These are phyloP conservation scores for Postia placenta DNA, from an alignment of 768 basidiomycete species.

Conservation along the genomic window DNA sequence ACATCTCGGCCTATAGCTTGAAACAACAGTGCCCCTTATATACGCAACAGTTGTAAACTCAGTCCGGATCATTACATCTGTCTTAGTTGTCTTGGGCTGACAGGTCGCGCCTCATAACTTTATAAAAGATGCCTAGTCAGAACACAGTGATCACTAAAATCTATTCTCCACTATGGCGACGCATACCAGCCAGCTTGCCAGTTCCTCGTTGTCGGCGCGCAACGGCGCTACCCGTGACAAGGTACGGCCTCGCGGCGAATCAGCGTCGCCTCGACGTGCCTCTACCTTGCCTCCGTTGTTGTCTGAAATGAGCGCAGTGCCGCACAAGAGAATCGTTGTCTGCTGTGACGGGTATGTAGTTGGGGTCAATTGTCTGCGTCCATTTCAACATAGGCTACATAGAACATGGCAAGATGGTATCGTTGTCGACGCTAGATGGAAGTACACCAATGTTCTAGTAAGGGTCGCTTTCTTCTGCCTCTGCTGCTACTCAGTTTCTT, in stretches of 20 bases:
- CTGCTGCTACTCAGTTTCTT: not conserved
- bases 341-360: slow-evolving; percentile 67
- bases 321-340: slow-evolving; percentile 57
- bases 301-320: not conserved
- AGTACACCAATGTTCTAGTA: slow-evolving; percentile 27
- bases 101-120: too few species aligned
- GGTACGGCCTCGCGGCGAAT: not conserved
- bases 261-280: not conserved
- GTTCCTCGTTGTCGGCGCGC: not conserved
- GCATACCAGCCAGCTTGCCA: not conserved
- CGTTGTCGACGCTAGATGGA: slow-evolving; percentile 22
- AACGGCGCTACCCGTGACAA: not conserved
- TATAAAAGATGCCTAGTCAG: too few species aligned
- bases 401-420: slow-evolving; percentile 72
- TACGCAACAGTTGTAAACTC: not conserved
- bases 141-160: too few species aligned
- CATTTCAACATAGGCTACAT: not conserved
- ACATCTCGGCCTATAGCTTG: not conserved
- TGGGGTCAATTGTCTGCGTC: not conserved
- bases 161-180: too few species aligned
- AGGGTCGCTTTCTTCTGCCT: not conserved
- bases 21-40: not conserved
- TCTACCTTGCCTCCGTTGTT: slow-evolving; percentile 1
- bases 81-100: not conserved
- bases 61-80: not conserved